Base-by-base conservation (phyloP, 768 basidiomycete genomes). In the Leucocoprinus birnbaumii region DNA sequence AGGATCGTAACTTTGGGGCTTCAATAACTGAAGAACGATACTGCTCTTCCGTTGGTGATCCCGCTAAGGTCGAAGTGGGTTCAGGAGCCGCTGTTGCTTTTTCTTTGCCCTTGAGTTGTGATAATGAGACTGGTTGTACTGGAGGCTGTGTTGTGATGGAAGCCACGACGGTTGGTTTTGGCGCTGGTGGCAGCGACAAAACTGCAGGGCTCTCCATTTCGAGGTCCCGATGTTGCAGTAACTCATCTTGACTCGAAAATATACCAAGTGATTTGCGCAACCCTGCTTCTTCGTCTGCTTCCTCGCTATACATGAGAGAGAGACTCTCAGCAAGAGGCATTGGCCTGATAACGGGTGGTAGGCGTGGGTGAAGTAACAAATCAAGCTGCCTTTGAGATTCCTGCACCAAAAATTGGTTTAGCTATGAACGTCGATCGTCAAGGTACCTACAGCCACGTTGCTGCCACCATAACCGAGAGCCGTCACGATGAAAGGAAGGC, bases 331-430 rank as follows among this genome's bases (percentile, higher is more conserved):
- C 64, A 26, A 79, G 73, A 14, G 89, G 88, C 54, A 88, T 66
- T 3, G 86, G 76, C 43, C 86, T 83, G 51, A 91, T 74, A 11
- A 90, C 68, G 7, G 91, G 87, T 8, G 92, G 92, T 3, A 89
- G 75, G 19, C 90, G 85, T 44, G 91, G 91, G 62, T 94, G 92
- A 10, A 94, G 64, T 21, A 92, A 69, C 24, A 85, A 65, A 55
- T 89, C 88, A 45, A 88, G 63, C 34, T 70, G 70, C 19, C 63
- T 70, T 57, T 76, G 69, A 7, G 62, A 63, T 61, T 67, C 58
- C 51, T 25, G 50, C 11, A 19, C 18, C 16, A 24, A 7, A 38
- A 19, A 35, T 54, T 19, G 56, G 14, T 31, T 31, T 19, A 43
- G 27, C 14, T 6, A 5, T 14, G 16, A 26, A 26, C 2, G 45